phyloP scores from a whole-genome alignment of 2,329 filamentous ascomycete genomes.

The Diaporthe batatas region DNA sequence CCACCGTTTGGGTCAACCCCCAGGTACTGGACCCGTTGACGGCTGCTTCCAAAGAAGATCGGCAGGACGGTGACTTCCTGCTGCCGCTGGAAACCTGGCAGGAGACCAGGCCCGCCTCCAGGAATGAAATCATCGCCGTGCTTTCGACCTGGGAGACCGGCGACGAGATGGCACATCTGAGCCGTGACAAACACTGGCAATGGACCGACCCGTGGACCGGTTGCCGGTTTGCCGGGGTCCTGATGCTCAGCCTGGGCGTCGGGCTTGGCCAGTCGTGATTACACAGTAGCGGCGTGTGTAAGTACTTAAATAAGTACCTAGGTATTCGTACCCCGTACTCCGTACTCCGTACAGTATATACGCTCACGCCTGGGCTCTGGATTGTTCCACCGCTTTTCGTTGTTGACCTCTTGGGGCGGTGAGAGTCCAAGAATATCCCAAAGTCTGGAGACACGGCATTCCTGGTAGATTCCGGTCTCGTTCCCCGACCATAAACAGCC shows the following conservation, averaged over 20 bases:
- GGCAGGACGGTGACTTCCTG: slow-evolving; percentile 27
- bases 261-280: slow-evolving; percentile 22
- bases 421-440: slow-evolving; percentile 21
- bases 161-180: neutral
- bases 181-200: neutral
- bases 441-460: slow-evolving; percentile 30
- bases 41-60: slow-evolving; percentile 21
- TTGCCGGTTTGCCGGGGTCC: slow-evolving; percentile 31
- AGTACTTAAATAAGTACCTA: no score
- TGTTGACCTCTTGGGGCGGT: slow-evolving; percentile 16
- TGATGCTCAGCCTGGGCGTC: slow-evolving; percentile 18
- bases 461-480: slow-evolving; percentile 10
- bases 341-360: slow-evolving; percentile 2
- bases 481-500: neutral
- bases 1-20: slow-evolving; percentile 16
- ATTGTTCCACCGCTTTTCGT: slow-evolving; percentile 29
- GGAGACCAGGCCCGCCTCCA: neutral
- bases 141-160: neutral
- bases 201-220: slow-evolving; percentile 2
- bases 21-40: slow-evolving; percentile 25
- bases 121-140: slow-evolving; percentile 30
- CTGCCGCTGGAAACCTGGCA: slow-evolving; percentile 30
- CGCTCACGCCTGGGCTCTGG: slow-evolving; percentile 19
- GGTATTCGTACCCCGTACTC: no score
- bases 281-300: no score